Base-by-base conservation (phyloP, 148 eudicot species). In the Fagopyrum tataricum region DNA sequence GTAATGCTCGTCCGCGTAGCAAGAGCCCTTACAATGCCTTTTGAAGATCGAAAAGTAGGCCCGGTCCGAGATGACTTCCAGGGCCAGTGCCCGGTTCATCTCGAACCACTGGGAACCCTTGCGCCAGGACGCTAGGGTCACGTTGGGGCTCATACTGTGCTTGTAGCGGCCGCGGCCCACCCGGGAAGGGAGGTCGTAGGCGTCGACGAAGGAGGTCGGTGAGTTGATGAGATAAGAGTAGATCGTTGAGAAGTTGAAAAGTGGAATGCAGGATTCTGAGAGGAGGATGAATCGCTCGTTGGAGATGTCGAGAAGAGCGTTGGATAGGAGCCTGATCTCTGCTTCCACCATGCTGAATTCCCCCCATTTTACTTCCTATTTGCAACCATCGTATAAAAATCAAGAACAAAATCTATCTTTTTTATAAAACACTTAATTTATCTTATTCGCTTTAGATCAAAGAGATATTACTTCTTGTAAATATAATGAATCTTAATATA, bases 41-140 rank as follows among this genome's bases (percentile, higher is more conserved):
- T 81, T 76, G 79, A 88, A 95, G 5, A 84, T 39, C 3, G 81
- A 75, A 79, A 87, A 95, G 77, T 83, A 88, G 21, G 46, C 77
- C 3, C 55, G 74, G 39, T 91, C 96, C 0, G 96, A 85, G 6
- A 95, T 78, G 55, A 91, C 77, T 13, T 82, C 75, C 0, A 81
- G 6, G 6, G 97, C 94, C 5, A 95, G 78, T 6, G 84, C 73
- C 5, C 97, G 79, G 31, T 85, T 82, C 44, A 82, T 82, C 82
- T 91, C 96, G 44, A 95, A 91, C 98, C 98, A 94, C 52, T 94
- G 98, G 9, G 97, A 91, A 12, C 97, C 98, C 72, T 94, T 94
- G 24, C 96, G 82, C 97, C 98, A 95, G 0, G 91, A 85, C 6
- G 79, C 78, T 44, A 95, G 44, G 0, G 87, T 82, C 44, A 95